Evolutionary conservation across 208 protist species (phyloP).

Genomic region (Tetramitus jugosus): DNA sequence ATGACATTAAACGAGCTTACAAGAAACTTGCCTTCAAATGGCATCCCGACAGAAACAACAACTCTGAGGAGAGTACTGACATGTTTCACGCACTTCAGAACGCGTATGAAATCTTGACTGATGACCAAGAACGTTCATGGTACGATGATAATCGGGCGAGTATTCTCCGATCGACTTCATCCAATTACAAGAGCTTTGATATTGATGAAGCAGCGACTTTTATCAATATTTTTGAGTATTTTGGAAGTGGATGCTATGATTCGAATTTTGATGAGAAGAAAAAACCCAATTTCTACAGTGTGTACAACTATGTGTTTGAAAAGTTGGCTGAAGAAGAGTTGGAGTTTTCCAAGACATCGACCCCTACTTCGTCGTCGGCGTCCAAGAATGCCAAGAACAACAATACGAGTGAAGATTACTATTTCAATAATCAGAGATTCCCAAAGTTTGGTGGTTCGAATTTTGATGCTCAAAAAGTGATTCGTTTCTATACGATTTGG

Average conservation of each 20-base stretch:
- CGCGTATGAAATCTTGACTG: constrained; percentile 29
- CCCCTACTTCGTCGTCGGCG: neutral
- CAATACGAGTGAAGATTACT: too few species aligned
- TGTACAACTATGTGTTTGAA: neutral
- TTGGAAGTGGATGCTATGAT: neutral
- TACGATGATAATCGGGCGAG: constrained; percentile 3
- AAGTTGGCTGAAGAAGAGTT: neutral
- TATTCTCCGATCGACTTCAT: neutral
- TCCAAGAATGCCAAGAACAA: too few species aligned
- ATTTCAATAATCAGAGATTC: neutral
- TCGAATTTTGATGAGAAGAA: neutral
- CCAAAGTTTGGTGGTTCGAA: constrained; percentile 4
- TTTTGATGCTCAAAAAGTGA: neutral
- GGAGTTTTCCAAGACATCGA: neutral
- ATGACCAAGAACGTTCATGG: constrained; percentile 15
- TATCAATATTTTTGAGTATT: neutral
- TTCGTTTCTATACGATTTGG: constrained; percentile 1
- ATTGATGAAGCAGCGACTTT: neutral
- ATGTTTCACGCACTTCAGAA: constrained; percentile 29
- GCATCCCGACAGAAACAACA: constrained; percentile 73
- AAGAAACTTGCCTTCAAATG: constrained; percentile 71
- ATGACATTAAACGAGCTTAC: constrained; percentile 78
- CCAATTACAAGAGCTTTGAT: neutral
- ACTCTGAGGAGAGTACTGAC: constrained; percentile 46
- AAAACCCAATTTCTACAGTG: neutral